Evolutionary conservation across 2,329 filamentous ascomycete species (phyloP).

Genomic region (Hawksworthiomyces lignivorus): DNA sequence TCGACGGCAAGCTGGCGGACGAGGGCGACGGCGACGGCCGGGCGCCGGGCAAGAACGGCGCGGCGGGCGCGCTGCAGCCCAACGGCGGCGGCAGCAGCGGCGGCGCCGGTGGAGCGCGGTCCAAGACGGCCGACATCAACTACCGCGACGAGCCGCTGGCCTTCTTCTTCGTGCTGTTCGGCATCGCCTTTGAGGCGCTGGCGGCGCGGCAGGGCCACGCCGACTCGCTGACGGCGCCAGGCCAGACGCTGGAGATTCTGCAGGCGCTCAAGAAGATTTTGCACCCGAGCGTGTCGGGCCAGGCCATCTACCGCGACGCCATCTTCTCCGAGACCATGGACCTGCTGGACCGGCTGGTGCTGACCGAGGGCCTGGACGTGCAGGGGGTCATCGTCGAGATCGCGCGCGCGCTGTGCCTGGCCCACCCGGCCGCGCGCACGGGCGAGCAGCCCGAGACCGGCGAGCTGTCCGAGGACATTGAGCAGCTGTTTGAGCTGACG

Average conservation of each 20-base stretch:
- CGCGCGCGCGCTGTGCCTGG: conserved; percentile 78
- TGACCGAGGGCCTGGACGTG: conserved; percentile 83
- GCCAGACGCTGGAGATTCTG: conserved; percentile 76
- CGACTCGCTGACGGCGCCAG: conserved; percentile 61
- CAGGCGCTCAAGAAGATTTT: conserved; percentile 91
- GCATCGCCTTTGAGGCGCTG: conserved; percentile 90
- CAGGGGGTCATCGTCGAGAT: conserved; percentile 93
- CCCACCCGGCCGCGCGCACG: conserved; percentile 80
- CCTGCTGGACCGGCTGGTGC: conserved; percentile 79
- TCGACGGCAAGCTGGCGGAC: conserved; percentile 71
- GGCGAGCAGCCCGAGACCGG: conserved; percentile 59
- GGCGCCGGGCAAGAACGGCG: background rate
- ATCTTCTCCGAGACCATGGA: conserved; percentile 98
- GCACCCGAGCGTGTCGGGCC: conserved; percentile 86
- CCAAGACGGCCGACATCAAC: conserved; percentile 65
- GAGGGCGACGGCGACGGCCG: conserved; percentile 23
- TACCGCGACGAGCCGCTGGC: conserved; percentile 96
- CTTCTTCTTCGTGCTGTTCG: conserved; percentile 98
- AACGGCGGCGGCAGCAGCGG: conserved; percentile 35
- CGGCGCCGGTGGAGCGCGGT: conserved; percentile 39
- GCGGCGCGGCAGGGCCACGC: conserved; percentile 65
- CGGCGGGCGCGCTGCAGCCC: background rate
- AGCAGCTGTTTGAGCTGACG: conserved; percentile 94
- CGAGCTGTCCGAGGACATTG: conserved; percentile 90
- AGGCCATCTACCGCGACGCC: conserved; percentile 91